A percentile compares a stretch with the other conserved stretches of the same genome.
phyloP scores from a whole-genome alignment of 2,329 filamentous ascomycete species.

The Neonectria ditissima region DNA sequence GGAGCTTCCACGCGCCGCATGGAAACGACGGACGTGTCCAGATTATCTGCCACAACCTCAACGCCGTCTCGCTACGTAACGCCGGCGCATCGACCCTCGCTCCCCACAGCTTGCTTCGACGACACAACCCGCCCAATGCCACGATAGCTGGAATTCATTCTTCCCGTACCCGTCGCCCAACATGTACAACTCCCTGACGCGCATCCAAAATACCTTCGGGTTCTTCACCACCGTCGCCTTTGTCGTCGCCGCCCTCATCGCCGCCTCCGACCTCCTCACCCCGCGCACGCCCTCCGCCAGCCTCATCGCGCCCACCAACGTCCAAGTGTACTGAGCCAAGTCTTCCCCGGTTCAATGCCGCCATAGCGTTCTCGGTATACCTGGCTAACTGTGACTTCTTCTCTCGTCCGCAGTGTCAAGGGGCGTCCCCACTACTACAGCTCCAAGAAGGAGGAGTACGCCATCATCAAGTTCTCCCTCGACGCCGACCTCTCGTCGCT shows the following conservation, averaged over 20 bases:
- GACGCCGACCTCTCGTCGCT: slow-evolving; percentile 91
- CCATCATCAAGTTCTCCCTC: slow-evolving; percentile 91
- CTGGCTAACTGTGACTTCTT: slow-evolving; percentile 17
- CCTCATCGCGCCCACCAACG: slow-evolving; percentile 75
- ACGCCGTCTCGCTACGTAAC: slow-evolving; percentile 29
- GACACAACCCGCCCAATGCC: slow-evolving; percentile 29
- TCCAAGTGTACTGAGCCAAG: slow-evolving; percentile 78
- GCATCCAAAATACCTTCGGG: slow-evolving; percentile 92
- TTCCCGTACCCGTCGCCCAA: slow-evolving; percentile 46
- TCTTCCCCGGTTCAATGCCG: background rate
- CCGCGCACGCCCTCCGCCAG: slow-evolving; percentile 74
- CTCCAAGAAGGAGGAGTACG: slow-evolving; percentile 93
- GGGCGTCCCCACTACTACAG: slow-evolving; percentile 97
- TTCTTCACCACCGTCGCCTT: slow-evolving; percentile 98
- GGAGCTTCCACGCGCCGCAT: slow-evolving; percentile 25
- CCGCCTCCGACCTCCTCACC: slow-evolving; percentile 79
- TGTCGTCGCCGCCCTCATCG: slow-evolving; percentile 81
- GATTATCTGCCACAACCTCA: slow-evolving; percentile 38
- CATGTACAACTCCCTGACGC: slow-evolving; percentile 91
- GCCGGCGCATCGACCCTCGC: slow-evolving; percentile 31
- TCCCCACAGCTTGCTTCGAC: slow-evolving; percentile 16
- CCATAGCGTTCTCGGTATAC: background rate
- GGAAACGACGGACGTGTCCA: slow-evolving; percentile 31
- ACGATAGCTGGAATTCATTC: slow-evolving; percentile 20
- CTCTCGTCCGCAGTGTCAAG: slow-evolving; percentile 71